phyloP scores from a whole-genome alignment of 1,284 basidiomycete species.

The Pholiota adiposa region DNA sequence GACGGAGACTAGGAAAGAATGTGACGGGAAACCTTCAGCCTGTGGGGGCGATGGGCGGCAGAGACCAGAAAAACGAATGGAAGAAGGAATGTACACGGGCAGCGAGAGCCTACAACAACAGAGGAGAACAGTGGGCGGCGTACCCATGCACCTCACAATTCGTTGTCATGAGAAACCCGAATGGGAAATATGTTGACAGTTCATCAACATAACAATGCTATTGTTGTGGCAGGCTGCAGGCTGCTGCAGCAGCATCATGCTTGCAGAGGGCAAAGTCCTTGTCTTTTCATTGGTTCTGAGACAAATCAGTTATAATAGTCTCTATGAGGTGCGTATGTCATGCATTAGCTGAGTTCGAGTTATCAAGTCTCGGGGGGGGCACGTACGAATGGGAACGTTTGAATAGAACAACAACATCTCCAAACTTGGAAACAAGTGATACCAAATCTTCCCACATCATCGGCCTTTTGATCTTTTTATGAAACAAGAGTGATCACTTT shows the following conservation, averaged over 20 bases:
- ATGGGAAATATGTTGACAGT: constrained; percentile 7
- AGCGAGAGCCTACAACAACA: constrained; percentile 1
- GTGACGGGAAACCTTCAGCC: neutral
- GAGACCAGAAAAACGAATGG: neutral
- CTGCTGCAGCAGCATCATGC: too few species aligned
- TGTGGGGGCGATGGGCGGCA: neutral
- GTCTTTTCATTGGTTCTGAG: neutral
- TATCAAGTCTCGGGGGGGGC: neutral
- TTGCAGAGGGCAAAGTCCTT: too few species aligned
- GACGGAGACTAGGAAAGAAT: constrained; percentile 9
- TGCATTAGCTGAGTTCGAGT: too few species aligned
- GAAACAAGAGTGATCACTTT: neutral
- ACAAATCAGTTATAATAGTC: neutral
- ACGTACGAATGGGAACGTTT: neutral
- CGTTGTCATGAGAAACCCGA: constrained; percentile 8
- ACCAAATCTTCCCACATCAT: neutral
- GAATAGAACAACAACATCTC: neutral
- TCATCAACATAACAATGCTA: constrained; percentile 9
- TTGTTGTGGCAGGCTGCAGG: neutral
- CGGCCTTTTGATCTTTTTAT: neutral
- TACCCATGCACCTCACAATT: constrained; percentile 1
- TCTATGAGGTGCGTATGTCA: neutral
- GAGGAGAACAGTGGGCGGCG: neutral
- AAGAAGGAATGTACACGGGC: constrained; percentile 1
- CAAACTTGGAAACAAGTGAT: neutral